Percentiles rank a stretch among this genome's conserved stretches.
Conservation (phyloP, 2,329 filamentous ascomycete genomes). For the Sarocladium oryzae region DNA sequence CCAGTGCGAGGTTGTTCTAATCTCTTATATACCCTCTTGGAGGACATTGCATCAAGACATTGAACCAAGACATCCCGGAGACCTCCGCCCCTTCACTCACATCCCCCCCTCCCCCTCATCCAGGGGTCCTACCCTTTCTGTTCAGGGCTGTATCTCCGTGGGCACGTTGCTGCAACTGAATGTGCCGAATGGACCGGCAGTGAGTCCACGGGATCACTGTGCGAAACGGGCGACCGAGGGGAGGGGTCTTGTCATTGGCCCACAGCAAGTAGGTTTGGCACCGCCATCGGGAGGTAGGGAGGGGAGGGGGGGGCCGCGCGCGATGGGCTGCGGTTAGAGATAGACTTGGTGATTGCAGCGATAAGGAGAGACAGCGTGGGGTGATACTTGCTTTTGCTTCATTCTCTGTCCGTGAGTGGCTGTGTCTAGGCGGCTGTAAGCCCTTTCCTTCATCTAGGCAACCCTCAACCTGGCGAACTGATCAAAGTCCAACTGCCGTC, state of each 20-base stretch:
- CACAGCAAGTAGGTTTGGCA: not conserved
- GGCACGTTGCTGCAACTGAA: constrained; percentile 5
- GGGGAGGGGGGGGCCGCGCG: too few relatives aligned
- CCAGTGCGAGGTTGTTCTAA: not conserved
- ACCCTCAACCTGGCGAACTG: not conserved
- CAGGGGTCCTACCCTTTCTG: not conserved
- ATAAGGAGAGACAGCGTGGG: not conserved
- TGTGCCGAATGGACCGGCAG: constrained; percentile 6
- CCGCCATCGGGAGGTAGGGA: not conserved
- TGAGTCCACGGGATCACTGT: not conserved
- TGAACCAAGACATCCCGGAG: constrained; percentile 2
- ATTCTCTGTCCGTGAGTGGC: not conserved
- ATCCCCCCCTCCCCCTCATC: not conserved
- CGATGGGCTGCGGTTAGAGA: not conserved
- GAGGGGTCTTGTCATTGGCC: constrained; percentile 7
- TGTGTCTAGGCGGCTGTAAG: not conserved
- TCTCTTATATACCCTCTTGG: not conserved
- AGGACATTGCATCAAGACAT: not conserved
- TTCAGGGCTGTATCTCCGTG: not conserved
- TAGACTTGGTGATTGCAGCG: not conserved
- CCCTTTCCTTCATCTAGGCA: not conserved
- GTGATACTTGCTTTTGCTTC: not conserved
- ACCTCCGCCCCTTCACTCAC: too few relatives aligned
- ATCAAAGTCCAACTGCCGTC: too few relatives aligned
- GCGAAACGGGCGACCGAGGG: constrained; percentile 2